These are phyloP conservation scores for Cucumis hystrix DNA, from an alignment of 306 rosid species.

Conservation along the genomic window DNA sequence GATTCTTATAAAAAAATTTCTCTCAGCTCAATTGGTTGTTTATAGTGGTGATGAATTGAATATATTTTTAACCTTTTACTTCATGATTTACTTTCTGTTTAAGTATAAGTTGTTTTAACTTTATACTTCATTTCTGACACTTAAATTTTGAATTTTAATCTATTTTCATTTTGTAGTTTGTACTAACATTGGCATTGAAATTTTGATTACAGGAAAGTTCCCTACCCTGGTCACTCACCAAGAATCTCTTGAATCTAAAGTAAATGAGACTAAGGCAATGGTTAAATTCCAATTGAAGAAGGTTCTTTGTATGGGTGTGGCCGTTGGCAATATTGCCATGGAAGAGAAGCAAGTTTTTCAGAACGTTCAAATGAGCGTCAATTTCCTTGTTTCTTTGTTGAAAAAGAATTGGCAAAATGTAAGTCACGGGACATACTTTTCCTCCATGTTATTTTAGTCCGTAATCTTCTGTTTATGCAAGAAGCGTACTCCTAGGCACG, in stretches of 20 bases:
- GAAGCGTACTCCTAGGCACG: background rate
- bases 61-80: background rate
- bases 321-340: constrained; percentile 73
- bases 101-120: too few species aligned
- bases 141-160: background rate
- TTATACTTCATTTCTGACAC: background rate
- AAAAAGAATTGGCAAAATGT: constrained; percentile 88
- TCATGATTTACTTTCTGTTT: background rate
- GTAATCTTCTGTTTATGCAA: background rate
- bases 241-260: constrained; percentile 70
- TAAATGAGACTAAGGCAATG: constrained; percentile 69
- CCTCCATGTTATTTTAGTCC: background rate
- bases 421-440: constrained; percentile 7
- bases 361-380: constrained; percentile 71
- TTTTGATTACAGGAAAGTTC: constrained; percentile 45
- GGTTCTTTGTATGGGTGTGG: constrained; percentile 89
- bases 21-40: background rate
- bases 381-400: constrained; percentile 71
- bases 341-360: constrained; percentile 86
- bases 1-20: background rate
- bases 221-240: constrained; percentile 75
- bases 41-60: background rate
- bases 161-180: background rate
- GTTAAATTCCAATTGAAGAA: constrained; percentile 74
- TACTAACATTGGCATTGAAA: background rate